phyloP scores from a whole-genome alignment of 177 flowering plant genomes.

The Vitis hybrid region DNA sequence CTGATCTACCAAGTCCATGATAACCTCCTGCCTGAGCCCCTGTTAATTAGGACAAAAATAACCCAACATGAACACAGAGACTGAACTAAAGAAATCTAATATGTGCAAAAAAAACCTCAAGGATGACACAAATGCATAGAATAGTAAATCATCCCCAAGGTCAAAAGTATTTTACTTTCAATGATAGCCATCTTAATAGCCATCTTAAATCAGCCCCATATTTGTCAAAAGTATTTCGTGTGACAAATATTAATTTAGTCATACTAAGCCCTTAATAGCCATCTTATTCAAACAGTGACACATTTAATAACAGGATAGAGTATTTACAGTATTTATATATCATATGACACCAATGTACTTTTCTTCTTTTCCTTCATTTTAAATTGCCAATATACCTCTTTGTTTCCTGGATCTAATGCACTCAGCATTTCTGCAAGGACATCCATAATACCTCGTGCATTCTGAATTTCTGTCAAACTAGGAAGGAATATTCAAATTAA shows the following conservation, averaged over 20 bases:
- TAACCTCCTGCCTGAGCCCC: slow-evolving; percentile 87
- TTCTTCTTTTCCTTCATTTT: background rate
- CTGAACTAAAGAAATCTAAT: background rate
- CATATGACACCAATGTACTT: too few relatives aligned
- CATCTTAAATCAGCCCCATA: too few relatives aligned
- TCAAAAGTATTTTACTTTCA: too few relatives aligned
- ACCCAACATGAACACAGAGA: background rate
- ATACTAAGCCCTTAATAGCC: too few relatives aligned
- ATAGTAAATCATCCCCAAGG: too few relatives aligned
- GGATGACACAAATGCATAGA: background rate
- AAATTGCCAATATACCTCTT: slow-evolving; percentile 54
- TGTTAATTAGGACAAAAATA: slow-evolving; percentile 27
- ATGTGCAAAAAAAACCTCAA: background rate
- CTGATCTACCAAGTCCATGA: slow-evolving; percentile 91
- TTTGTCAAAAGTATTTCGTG: too few relatives aligned
- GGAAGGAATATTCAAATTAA: slow-evolving; percentile 2
- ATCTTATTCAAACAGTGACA: background rate
- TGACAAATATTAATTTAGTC: too few relatives aligned
- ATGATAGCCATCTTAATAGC: too few relatives aligned
- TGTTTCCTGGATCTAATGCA: slow-evolving; percentile 89
- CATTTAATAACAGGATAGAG: background rate
- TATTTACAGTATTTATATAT: background rate
- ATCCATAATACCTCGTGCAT: slow-evolving; percentile 97
- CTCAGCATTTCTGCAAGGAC: slow-evolving; percentile 95
- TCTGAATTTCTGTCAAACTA: slow-evolving; percentile 93